Evolutionary conservation across 2,329 filamentous ascomycete genomes (phyloP).

Genomic region (Chaetothyriales sp.): DNA sequence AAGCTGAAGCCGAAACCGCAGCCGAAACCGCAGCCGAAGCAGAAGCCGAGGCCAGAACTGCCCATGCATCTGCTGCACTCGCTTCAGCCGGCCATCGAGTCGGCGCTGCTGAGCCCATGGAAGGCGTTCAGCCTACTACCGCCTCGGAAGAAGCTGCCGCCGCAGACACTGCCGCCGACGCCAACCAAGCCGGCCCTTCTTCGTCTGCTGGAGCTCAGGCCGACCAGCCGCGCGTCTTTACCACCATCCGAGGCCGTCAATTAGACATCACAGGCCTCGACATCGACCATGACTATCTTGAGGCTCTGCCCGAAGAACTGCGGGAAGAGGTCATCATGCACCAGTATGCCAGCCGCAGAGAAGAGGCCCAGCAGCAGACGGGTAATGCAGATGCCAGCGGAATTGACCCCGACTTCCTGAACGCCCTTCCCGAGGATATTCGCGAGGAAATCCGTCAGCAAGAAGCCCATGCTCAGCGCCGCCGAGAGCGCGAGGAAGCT

Average conservation of each 20-base stretch:
- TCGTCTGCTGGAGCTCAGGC: constrained; percentile 26
- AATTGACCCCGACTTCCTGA: constrained; percentile 60
- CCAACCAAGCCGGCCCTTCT: constrained; percentile 23
- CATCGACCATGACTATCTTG: constrained; percentile 87
- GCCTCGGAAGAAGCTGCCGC: constrained; percentile 23
- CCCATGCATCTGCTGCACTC: constrained; percentile 7
- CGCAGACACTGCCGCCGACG: constrained; percentile 20
- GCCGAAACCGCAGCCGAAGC: not conserved
- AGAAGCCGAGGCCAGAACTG: constrained; percentile 13
- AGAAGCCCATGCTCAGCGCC: constrained; percentile 76
- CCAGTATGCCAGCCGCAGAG: constrained; percentile 69
- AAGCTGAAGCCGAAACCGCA: constrained; percentile 10
- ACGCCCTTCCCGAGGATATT: constrained; percentile 80
- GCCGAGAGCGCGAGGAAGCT: constrained; percentile 69
- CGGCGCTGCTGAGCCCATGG: constrained; percentile 47
- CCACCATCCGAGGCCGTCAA: constrained; percentile 71
- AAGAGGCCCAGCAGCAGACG: constrained; percentile 59
- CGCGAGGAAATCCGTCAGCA: constrained; percentile 82
- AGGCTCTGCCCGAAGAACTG: constrained; percentile 93
- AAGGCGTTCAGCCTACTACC: constrained; percentile 52
- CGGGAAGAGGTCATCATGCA: constrained; percentile 91
- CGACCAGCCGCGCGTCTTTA: constrained; percentile 56
- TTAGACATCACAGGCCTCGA: constrained; percentile 89
- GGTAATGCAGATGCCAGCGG: constrained; percentile 21
- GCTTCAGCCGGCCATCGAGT: not conserved